These are phyloP conservation scores for Naematelia aurantialba DNA, from an alignment of 768 basidiomycete species.

Conservation along the genomic window DNA sequence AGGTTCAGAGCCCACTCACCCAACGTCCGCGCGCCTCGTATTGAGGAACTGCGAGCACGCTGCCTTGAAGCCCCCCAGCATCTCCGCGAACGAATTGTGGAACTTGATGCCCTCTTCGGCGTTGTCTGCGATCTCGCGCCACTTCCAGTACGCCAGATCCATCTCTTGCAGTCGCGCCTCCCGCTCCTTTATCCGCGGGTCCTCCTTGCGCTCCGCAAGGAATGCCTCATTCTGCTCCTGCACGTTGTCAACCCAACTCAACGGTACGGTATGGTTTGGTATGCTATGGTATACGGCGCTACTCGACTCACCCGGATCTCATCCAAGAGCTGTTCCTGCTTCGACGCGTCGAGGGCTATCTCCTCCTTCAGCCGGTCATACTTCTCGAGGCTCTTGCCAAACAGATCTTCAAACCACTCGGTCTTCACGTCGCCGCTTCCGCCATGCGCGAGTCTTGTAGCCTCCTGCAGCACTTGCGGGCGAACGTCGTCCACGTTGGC, in stretches of 20 bases:
- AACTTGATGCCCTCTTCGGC: slow-evolving; percentile 91
- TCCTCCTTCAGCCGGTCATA: slow-evolving; percentile 64
- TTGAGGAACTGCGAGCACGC: slow-evolving; percentile 71
- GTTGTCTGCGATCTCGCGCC: slow-evolving; percentile 76
- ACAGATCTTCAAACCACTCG: slow-evolving; percentile 80
- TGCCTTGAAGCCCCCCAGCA: slow-evolving; percentile 71
- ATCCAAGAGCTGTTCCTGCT: slow-evolving; percentile 65
- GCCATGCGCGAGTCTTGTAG: slow-evolving; percentile 62
- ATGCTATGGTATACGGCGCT: too few relatives aligned
- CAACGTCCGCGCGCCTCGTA: slow-evolving; percentile 67
- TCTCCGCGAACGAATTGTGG: slow-evolving; percentile 76
- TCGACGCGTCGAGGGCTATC: slow-evolving; percentile 60
- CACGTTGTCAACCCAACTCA: slow-evolving; percentile 12
- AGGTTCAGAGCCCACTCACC: slow-evolving; percentile 55
- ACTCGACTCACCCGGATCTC: slow-evolving; percentile 62
- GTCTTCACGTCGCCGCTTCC: slow-evolving; percentile 62
- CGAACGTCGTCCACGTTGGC: slow-evolving; percentile 70
- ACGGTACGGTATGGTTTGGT: neutral
- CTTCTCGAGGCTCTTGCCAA: slow-evolving; percentile 73
- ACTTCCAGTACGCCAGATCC: slow-evolving; percentile 81
- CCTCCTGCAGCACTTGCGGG: slow-evolving; percentile 63
- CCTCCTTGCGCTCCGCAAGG: slow-evolving; percentile 70
- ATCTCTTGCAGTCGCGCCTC: slow-evolving; percentile 77
- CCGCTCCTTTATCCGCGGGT: slow-evolving; percentile 70
- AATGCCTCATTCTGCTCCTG: slow-evolving; percentile 69